A percentile compares a stretch with the other conserved stretches of the same genome.
phyloP scores from a whole-genome alignment of 2,329 filamentous ascomycete species.

The Colletotrichum lentis region DNA sequence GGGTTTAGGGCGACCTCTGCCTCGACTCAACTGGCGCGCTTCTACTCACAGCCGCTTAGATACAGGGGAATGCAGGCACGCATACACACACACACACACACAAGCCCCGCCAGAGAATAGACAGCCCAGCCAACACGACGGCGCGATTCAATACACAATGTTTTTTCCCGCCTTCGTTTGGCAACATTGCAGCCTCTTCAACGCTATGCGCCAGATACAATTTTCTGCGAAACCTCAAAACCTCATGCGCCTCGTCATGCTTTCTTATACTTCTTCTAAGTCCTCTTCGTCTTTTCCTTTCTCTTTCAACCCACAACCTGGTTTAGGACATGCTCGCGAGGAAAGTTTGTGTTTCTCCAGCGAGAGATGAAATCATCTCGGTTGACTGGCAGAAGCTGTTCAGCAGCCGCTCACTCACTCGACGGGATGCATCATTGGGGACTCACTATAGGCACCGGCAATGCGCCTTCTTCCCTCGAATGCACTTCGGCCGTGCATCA shows the following conservation, averaged over 20 bases:
- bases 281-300: too few relatives aligned
- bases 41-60: conserved; percentile 12
- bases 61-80: conserved; percentile 7
- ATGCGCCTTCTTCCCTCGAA: conserved; percentile 88
- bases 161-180: not conserved
- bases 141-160: not conserved
- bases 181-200: not conserved
- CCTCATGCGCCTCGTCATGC: not conserved
- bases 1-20: conserved; percentile 24
- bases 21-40: conserved; percentile 37
- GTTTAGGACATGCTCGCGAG: conserved; percentile 54
- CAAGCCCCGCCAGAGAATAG: conserved; percentile 5
- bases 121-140: conserved; percentile 6
- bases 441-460: conserved; percentile 89
- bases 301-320: conserved; percentile 35
- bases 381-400: conserved; percentile 62
- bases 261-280: not conserved
- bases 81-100: not conserved
- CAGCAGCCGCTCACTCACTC: not conserved
- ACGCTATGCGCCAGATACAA: not conserved
- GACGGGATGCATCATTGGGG: not conserved
- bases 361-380: conserved; percentile 82
- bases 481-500: conserved; percentile 83
- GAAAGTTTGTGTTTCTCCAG: conserved; percentile 75
- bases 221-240: not conserved